Evolutionary conservation across 805 yeast genomes (phyloP).

Genomic region (Candida vartiovaarae): DNA sequence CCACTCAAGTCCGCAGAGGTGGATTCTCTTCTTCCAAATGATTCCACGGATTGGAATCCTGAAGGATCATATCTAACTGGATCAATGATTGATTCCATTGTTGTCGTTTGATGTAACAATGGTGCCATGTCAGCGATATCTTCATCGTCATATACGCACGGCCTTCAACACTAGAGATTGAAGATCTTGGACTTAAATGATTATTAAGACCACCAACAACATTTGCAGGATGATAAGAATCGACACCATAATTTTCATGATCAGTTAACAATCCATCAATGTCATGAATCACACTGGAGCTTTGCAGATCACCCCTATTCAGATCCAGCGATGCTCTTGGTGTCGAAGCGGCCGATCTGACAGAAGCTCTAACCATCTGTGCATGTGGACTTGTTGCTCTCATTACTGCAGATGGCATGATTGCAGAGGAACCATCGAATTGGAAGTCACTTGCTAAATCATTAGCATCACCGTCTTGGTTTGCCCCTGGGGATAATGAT

Average conservation of each 20-base stretch:
- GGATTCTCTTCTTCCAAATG: conserved; percentile 22
- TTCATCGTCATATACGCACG: conserved; percentile 6
- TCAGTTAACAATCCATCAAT: conserved; percentile 1
- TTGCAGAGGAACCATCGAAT: conserved; percentile 27
- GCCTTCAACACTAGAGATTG: conserved; percentile 10
- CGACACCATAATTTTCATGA: conserved; percentile 1
- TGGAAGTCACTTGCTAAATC: conserved; percentile 27
- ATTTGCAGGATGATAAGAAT: no score
- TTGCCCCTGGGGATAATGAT: conserved; percentile 4
- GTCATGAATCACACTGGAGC: background rate
- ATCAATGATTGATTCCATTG: conserved; percentile 2
- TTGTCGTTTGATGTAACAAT: conserved; percentile 17
- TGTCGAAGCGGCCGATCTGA: conserved; percentile 12
- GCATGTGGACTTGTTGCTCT: conserved; percentile 27
- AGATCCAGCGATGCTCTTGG: conserved; percentile 13
- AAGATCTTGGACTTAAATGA: conserved; percentile 1
- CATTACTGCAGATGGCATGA: conserved; percentile 28
- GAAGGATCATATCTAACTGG: conserved; percentile 2
- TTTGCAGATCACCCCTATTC: conserved; percentile 7
- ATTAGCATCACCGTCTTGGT: conserved; percentile 12
- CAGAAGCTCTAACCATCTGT: conserved; percentile 14
- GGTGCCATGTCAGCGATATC: conserved; percentile 24
- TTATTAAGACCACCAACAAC: no score
- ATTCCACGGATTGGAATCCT: conserved; percentile 25
- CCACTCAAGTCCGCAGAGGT: conserved; percentile 33